These are phyloP conservation scores for Aurinia saxatilis DNA, from an alignment of 345 rosid species.

Conservation along the genomic window DNA sequence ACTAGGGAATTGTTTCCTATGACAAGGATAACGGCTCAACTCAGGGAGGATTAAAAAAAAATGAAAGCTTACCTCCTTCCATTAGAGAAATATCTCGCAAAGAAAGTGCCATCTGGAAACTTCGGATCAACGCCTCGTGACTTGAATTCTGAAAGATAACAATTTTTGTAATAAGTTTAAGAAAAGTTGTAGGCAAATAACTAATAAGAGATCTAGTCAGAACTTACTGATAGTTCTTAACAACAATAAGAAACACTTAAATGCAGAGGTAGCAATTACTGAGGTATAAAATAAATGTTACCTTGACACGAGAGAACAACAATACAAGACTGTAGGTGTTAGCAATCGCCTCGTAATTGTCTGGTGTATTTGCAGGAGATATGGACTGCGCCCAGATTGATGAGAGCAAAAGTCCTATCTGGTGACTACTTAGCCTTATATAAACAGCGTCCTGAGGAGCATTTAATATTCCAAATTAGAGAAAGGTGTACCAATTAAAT, in stretches of 20 bases:
- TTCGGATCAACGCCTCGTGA: constrained; percentile 62
- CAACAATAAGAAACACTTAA: constrained; percentile 3
- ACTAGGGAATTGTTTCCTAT: not conserved
- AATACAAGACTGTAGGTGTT: constrained; percentile 83
- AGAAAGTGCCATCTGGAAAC: constrained; percentile 92
- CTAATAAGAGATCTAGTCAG: not conserved
- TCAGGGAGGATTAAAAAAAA: not conserved
- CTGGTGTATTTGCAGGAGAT: constrained; percentile 81
- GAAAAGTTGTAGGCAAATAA: not conserved
- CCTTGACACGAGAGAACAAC: constrained; percentile 92
- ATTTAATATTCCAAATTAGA: constrained; percentile 13
- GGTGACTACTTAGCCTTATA: constrained; percentile 83
- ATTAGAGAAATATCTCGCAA: constrained; percentile 67
- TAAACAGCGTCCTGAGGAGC: constrained; percentile 51
- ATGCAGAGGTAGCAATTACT: not conserved
- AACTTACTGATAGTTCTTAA: not conserved
- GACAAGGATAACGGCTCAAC: constrained; percentile 1
- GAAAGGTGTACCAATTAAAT: not conserved
- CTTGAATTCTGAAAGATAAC: constrained; percentile 68
- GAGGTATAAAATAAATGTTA: constrained; percentile 22
- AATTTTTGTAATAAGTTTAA: not conserved
- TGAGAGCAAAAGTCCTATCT: constrained; percentile 87
- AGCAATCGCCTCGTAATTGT: constrained; percentile 90
- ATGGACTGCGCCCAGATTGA: constrained; percentile 92
- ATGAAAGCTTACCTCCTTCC: constrained; percentile 57